Base-by-base conservation (phyloP, 2,329 filamentous ascomycete species). In the Pseudocercospora macadamiae region DNA sequence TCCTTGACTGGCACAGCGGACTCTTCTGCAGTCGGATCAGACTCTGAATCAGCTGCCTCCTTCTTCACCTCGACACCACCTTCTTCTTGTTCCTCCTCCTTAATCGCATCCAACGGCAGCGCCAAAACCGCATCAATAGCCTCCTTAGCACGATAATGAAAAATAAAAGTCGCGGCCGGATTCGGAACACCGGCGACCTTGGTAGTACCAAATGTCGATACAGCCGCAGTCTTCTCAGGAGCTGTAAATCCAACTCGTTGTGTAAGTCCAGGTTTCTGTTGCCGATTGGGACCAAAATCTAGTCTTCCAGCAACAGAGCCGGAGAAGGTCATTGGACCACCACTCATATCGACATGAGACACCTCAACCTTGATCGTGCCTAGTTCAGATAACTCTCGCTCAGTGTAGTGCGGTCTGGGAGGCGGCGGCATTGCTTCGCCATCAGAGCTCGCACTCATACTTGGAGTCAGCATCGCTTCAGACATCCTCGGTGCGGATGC, bases 291-390 rank as follows among this genome's bases (percentile, higher is more conserved):
- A n/a, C n/a, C n/a, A n/a, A n/a, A n/a, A n/a, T n/a, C n/a, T n/a
- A n/a, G n/a, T n/a, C n/a, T n/a, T n/a, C n/a, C n/a, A n/a, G n/a
- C n/a, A n/a, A n/a, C n/a, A n/a, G n/a, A n/a, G n/a, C n/a, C n/a
- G n/a, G n/a, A n/a, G n/a, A n/a, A n/a, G n/a, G n/a, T n/a, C n/a
- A n/a, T n/a, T n/a, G n/a, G n/a, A n/a, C n/a, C n/a, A 1, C 5
- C 23, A 18, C 19, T 14, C 9, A 30, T 1, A 6, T 26, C 28
- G 44, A 62, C 60, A 47, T 60, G 60, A 8, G 47, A 54, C 23
- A 59, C 39, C 19, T 51, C 53, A 34, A 62, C 25, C 26, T 60
- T 62, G 53, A 57, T 59, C 2, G 60, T 62, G 4, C 60, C 60
- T n/a, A 62, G 23, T 12, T 61, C 56, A 30, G 45, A 45, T 2